Conservation (phyloP, 495 filamentous ascomycete species). For the Daldinia concentrica region DNA sequence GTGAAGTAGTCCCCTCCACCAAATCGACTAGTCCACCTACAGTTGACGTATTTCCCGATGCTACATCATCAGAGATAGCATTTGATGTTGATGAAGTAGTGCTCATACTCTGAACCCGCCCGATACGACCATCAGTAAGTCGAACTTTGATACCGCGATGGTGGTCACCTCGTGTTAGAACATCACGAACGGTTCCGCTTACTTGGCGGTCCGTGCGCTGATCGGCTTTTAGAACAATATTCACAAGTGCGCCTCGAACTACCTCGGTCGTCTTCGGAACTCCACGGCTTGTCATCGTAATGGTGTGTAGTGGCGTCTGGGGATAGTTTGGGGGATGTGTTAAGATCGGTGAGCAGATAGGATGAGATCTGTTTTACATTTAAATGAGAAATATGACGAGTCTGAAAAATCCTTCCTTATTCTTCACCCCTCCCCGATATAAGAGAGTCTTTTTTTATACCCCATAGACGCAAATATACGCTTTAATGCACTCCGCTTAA, state of each 20-base stretch:
- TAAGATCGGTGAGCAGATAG: conserved; percentile 35
- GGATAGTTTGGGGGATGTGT: conserved; percentile 14
- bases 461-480: conserved; percentile 7
- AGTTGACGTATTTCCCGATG: conserved; percentile 16
- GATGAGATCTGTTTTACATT: conserved; percentile 29
- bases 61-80: conserved; percentile 22
- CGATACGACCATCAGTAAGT: conserved; percentile 71
- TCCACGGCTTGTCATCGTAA: conserved; percentile 29
- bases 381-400: conserved; percentile 32
- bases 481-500: conserved; percentile 30
- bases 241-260: conserved; percentile 65
- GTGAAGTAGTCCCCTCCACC: conserved; percentile 6
- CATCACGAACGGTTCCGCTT: conserved; percentile 64
- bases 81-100: conserved; percentile 49
- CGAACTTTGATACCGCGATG: conserved; percentile 81
- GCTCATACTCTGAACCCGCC: conserved; percentile 67
- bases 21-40: conserved; percentile 8
- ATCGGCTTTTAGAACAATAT: conserved; percentile 75
- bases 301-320: conserved; percentile 21
- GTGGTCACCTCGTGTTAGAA: conserved; percentile 75
- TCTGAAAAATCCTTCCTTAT: conserved; percentile 8
- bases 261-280: conserved; percentile 64
- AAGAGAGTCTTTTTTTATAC: not conserved
- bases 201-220: conserved; percentile 75
- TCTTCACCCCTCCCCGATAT: conserved; percentile 13